A percentile compares a stretch with the other conserved stretches of the same genome.
Evolutionary conservation across 2,329 filamentous ascomycete genomes (phyloP).

Genomic region (Laburnicola sp.): DNA sequence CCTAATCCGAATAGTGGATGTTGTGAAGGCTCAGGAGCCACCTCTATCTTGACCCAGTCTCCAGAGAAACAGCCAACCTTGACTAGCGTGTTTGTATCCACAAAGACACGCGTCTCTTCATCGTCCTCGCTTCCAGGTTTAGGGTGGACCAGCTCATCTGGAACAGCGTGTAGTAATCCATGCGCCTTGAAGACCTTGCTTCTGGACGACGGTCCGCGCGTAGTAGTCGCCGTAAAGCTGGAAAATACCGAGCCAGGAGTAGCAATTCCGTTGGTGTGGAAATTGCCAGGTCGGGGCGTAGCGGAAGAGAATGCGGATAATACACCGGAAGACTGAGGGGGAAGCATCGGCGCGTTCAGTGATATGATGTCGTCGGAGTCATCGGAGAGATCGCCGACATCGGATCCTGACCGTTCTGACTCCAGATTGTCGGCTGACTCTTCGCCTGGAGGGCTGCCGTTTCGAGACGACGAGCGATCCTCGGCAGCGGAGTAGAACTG

Average conservation of each 20-base stretch:
- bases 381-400: constrained; percentile 81
- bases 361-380: constrained; percentile 96
- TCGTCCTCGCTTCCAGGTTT: constrained; percentile 84
- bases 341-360: constrained; percentile 75
- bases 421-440: constrained; percentile 52
- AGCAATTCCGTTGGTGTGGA: constrained; percentile 71
- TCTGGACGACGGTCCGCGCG: constrained; percentile 67
- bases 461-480: constrained; percentile 56
- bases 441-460: constrained; percentile 44
- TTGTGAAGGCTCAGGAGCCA: constrained; percentile 70
- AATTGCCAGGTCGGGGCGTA: constrained; percentile 74
- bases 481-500: constrained; percentile 92
- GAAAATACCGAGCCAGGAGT: constrained; percentile 91
- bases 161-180: constrained; percentile 71
- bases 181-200: constrained; percentile 85
- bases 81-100: constrained; percentile 81
- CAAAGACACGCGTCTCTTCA: constrained; percentile 82
- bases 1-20: constrained; percentile 71
- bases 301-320: constrained; percentile 79
- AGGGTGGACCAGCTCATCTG: constrained; percentile 80
- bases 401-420: constrained; percentile 63
- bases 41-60: constrained; percentile 90
- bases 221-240: constrained; percentile 80
- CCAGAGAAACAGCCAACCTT: constrained; percentile 96
- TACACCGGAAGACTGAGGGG: constrained; percentile 75